Percentiles rank a stretch among this genome's conserved stretches.
Evolutionary conservation across 495 filamentous ascomycete species (phyloP).

Genomic region (Penicillium cosmopolitanum): DNA sequence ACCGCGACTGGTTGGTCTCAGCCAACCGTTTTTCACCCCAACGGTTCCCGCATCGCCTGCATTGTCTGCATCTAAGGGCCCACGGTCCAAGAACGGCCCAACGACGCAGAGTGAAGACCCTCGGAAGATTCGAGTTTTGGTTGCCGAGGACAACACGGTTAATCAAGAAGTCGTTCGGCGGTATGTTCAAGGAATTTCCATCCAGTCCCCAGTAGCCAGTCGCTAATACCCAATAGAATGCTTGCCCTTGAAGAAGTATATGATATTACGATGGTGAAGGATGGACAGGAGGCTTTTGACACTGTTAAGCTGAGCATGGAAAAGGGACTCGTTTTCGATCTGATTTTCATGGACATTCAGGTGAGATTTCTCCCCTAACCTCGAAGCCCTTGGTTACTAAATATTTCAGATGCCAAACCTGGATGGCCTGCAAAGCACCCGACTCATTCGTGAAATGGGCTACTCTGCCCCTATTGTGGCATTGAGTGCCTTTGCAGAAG

Average conservation of each 20-base stretch:
- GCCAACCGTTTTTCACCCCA: slow-evolving; percentile 82
- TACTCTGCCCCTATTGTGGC: slow-evolving; percentile 91
- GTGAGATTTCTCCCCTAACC: slow-evolving; percentile 21
- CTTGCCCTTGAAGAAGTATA: slow-evolving; percentile 70
- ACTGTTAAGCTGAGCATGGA: slow-evolving; percentile 83
- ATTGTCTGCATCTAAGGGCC: slow-evolving; percentile 32
- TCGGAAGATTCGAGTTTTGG: slow-evolving; percentile 76
- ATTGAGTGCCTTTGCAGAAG: slow-evolving; percentile 86
- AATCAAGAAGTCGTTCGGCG: slow-evolving; percentile 91
- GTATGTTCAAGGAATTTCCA: slow-evolving; percentile 10
- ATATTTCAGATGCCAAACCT: slow-evolving; percentile 80
- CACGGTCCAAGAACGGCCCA: slow-evolving; percentile 38
- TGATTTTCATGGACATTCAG: slow-evolving; percentile 92
- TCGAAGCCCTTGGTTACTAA: not conserved
- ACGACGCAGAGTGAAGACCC: slow-evolving; percentile 42
- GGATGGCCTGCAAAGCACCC: slow-evolving; percentile 84
- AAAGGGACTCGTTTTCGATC: slow-evolving; percentile 67
- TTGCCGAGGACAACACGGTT: slow-evolving; percentile 93
- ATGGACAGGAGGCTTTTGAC: slow-evolving; percentile 89
- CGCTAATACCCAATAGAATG: slow-evolving; percentile 42
- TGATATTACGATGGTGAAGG: slow-evolving; percentile 79
- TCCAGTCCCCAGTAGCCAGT: not conserved
- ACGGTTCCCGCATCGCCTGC: slow-evolving; percentile 43
- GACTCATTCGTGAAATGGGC: slow-evolving; percentile 84
- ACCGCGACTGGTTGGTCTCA: slow-evolving; percentile 79